phyloP scores from a whole-genome alignment of 768 basidiomycete genomes.

The Rhodotorula toruloides region DNA sequence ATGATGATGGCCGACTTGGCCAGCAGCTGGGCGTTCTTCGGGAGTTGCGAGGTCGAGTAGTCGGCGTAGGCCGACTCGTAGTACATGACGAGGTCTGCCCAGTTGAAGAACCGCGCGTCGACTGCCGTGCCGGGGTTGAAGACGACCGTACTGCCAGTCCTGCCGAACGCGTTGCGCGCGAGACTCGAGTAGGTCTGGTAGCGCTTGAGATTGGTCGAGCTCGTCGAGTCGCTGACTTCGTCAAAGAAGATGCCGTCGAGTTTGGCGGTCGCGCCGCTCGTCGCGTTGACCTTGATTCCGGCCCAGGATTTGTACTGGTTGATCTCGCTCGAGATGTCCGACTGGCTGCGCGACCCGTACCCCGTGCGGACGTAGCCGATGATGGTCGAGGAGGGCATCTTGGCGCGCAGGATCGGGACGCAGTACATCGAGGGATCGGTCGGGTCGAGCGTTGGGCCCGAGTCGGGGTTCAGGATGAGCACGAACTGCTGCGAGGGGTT shows the following conservation, averaged over 20 bases:
- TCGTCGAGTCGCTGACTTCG: background rate
- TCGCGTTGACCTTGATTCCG: background rate
- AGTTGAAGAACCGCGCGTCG: background rate
- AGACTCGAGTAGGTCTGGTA: background rate
- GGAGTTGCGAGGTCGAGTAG: background rate
- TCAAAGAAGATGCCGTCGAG: constrained; percentile 28
- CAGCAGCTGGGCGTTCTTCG: too few relatives aligned
- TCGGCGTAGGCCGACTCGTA: constrained; percentile 2
- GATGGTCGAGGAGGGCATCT: background rate
- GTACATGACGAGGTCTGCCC: constrained; percentile 8
- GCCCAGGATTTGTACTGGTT: background rate
- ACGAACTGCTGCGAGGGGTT: constrained; percentile 3
- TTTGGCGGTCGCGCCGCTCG: background rate
- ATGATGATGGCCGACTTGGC: constrained; percentile 16
- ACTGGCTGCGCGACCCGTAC: background rate
- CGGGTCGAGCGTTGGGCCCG: constrained; percentile 1
- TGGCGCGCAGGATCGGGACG: constrained; percentile 11
- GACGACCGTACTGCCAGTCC: background rate
- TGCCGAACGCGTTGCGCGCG: background rate
- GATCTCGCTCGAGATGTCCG: background rate
- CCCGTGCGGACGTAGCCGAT: constrained; percentile 22
- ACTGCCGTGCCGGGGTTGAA: constrained; percentile 19
- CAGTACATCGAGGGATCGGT: constrained; percentile 18
- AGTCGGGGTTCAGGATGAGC: constrained; percentile 20
- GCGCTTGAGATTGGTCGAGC: background rate